Base-by-base conservation (phyloP, 2,329 filamentous ascomycete genomes). In the Venturia nashicola region DNA sequence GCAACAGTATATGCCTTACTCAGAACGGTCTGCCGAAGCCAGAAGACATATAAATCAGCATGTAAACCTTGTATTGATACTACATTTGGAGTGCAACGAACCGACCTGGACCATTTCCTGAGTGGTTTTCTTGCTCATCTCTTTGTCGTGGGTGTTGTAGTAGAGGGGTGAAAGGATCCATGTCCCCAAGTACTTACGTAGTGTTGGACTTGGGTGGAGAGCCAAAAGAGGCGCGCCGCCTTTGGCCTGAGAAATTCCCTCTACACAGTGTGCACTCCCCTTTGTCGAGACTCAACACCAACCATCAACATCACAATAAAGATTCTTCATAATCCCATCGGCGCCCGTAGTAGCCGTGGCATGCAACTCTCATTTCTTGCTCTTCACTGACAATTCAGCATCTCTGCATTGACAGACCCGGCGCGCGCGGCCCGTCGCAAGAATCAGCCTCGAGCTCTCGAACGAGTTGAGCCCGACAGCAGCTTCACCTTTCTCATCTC, bases 51-150 rank as follows among this genome's bases (percentile, higher is more conserved):
- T 46, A 65, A 64, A 65, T 65, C 66, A 67, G 64, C 68, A 67
- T 3, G 11, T n/a, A 34, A 48, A 54, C 14, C 44, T 36, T 34
- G 14, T 57, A 36, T 36, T n/a, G 20, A 12, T 42, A 39, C 43
- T 44, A 57, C 48, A 16, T 39, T 32, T 46, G 34, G 40, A 69
- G 68, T 70, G 70, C 68, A 74, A 88, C 86, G 83, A 87, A 97
- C 94, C 93, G 81, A 99, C 92, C 88, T 99, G 93, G 70, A 97
- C 90, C 94, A 99, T 99, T 83, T 99, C 94, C 91, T 97, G 80
- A 7, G 59, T 27, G 27, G 27, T 27, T 67, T 75, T 78, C 68
- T 75, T 75, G 64, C 74, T 75, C 77, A 79, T 79, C 67, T 65
- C 36, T 4, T 18, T 57, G 2, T 12, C n/a, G 16, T 9, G 36